Evolutionary conservation across 1,284 basidiomycete genomes (phyloP).

Genomic region (Athelia sp.): DNA sequence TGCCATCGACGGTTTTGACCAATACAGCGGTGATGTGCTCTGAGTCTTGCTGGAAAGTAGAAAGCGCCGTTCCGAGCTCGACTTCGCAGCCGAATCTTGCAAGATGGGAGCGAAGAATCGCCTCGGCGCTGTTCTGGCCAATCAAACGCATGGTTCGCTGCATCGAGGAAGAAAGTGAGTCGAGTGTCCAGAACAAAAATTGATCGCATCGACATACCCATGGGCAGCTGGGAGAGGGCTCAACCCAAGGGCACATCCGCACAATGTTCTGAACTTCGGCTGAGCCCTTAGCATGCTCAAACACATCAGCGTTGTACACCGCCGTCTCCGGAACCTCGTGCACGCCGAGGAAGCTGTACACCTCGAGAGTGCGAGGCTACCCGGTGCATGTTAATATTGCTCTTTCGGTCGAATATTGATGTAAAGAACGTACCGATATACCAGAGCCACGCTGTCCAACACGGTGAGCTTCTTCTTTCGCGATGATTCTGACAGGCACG

Average conservation of each 20-base stretch:
- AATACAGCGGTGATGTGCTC: background rate
- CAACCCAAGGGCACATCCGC: background rate
- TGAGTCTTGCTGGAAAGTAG: background rate
- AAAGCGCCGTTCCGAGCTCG: background rate
- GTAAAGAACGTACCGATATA: background rate
- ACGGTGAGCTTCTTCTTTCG: background rate
- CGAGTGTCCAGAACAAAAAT: too few species aligned
- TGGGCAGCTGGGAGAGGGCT: background rate
- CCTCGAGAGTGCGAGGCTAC: background rate
- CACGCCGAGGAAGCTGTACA: background rate
- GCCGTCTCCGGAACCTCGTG: too few species aligned
- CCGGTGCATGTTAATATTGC: background rate
- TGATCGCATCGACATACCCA: background rate
- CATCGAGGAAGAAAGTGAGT: background rate
- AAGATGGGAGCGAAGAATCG: background rate
- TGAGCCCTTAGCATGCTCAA: background rate
- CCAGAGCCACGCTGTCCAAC: background rate
- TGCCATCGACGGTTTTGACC: background rate
- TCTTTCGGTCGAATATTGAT: background rate
- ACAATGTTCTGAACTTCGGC: background rate
- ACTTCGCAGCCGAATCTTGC: background rate
- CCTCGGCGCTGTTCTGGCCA: background rate
- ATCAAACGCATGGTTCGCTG: background rate
- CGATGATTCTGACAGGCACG: conserved; percentile 2
- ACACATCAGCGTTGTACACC: background rate